Evolutionary conservation across 768 basidiomycete genomes (phyloP).

Genomic region (Cystobasidium ongulense): DNA sequence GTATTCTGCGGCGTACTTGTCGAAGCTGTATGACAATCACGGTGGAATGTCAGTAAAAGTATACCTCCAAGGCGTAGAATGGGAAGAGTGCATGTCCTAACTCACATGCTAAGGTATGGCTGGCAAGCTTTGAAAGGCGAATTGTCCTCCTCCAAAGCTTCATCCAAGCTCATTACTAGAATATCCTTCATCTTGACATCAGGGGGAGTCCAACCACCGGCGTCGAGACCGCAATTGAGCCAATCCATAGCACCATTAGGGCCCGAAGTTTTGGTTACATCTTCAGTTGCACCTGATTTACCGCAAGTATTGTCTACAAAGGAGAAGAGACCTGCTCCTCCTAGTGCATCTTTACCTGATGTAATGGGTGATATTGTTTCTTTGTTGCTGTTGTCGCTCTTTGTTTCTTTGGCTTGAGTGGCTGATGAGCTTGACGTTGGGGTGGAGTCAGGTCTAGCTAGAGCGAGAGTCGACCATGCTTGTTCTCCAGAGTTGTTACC

Average conservation of each 20-base stretch:
- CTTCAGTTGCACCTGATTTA: constrained; percentile 20
- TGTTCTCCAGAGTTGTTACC: no score
- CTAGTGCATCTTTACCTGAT: neutral
- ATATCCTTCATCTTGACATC: constrained; percentile 51
- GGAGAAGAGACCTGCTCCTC: constrained; percentile 13
- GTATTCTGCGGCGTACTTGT: constrained; percentile 53
- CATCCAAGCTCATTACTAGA: constrained; percentile 46
- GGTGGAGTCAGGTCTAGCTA: neutral
- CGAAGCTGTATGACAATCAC: constrained; percentile 47
- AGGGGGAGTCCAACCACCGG: constrained; percentile 21
- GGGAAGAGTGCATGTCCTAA: neutral
- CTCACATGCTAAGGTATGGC: constrained; percentile 46
- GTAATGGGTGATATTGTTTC: neutral
- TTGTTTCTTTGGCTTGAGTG: neutral
- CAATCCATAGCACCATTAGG: constrained; percentile 33
- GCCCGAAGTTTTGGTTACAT: neutral
- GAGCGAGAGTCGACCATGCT: neutral
- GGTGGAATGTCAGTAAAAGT: neutral
- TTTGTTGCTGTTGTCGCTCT: neutral
- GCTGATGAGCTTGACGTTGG: neutral
- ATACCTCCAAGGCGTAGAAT: no score
- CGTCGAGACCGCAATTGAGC: constrained; percentile 33
- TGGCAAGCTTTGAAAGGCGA: constrained; percentile 57
- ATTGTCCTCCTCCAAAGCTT: constrained; percentile 50
- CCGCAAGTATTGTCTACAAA: constrained; percentile 31